These are phyloP conservation scores for Pichia exigua DNA, from an alignment of 805 yeast species.

Conservation along the genomic window DNA sequence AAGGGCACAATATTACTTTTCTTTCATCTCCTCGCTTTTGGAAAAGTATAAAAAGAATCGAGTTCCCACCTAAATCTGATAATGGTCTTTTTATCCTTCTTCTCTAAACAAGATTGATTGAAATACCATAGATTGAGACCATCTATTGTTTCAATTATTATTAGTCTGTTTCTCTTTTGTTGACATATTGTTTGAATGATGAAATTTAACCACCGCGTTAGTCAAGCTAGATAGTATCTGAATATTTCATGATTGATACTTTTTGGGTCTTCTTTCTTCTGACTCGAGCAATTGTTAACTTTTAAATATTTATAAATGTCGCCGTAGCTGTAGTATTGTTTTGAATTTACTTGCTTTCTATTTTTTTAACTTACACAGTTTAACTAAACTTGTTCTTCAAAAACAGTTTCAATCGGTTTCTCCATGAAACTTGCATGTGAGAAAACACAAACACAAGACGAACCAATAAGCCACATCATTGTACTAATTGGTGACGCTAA, in stretches of 20 bases:
- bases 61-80: not conserved
- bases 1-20: too few relatives aligned
- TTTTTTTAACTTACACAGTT: not conserved
- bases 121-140: not conserved
- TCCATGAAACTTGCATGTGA: constrained; percentile 93
- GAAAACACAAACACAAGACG: constrained; percentile 75
- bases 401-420: constrained; percentile 95
- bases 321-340: not conserved
- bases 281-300: constrained; percentile 11
- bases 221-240: constrained; percentile 41
- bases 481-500: constrained; percentile 55
- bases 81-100: too few relatives aligned
- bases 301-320: too few relatives aligned
- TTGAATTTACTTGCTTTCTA: not conserved
- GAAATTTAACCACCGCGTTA: constrained; percentile 25
- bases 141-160: not conserved
- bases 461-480: constrained; percentile 93
- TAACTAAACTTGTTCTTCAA: constrained; percentile 60
- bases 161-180: not conserved
- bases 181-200: constrained; percentile 18
- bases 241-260: constrained; percentile 29
- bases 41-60: not conserved
- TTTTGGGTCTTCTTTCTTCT: constrained; percentile 34
- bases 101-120: not conserved
- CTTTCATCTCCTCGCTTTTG: not conserved